phyloP scores from a whole-genome alignment of 768 basidiomycete genomes.

The Hortiboletus campestris region DNA sequence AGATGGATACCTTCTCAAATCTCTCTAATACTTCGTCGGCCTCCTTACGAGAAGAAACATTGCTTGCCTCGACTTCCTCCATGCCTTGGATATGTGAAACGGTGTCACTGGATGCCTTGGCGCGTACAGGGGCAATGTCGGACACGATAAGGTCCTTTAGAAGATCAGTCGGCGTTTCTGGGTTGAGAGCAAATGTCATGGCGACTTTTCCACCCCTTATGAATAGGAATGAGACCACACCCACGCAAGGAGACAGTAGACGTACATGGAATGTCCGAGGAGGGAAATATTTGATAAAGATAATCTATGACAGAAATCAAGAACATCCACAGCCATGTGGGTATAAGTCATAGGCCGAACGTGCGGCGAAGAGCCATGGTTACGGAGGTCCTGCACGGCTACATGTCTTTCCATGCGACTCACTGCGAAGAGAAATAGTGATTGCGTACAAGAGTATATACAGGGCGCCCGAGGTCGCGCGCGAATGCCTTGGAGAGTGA shows the following conservation, averaged over 20 bases:
- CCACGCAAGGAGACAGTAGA: constrained; percentile 1
- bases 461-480: constrained; percentile 58
- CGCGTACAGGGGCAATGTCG: constrained; percentile 76
- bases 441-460: constrained; percentile 66
- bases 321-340: constrained; percentile 78
- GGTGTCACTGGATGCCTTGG: constrained; percentile 62
- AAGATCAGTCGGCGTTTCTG: constrained; percentile 39
- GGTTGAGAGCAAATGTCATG: constrained; percentile 61
- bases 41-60: constrained; percentile 60
- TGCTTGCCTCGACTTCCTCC: constrained; percentile 62
- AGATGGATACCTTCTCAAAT: constrained; percentile 56
- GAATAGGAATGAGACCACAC: constrained; percentile 1
- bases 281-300: constrained; percentile 62
- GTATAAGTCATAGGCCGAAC: constrained; percentile 68
- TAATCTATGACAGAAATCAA: constrained; percentile 58
- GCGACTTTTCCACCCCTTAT: constrained; percentile 84
- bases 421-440: background rate
- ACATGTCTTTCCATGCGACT: background rate
- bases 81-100: constrained; percentile 65
- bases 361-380: constrained; percentile 85
- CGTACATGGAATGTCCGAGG: constrained; percentile 89
- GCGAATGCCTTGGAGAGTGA: constrained; percentile 76
- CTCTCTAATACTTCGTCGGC: constrained; percentile 63
- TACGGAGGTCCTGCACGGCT: constrained; percentile 70
- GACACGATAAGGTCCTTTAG: constrained; percentile 65